Evolutionary conservation across 2,329 filamentous ascomycete genomes (phyloP).

Genomic region (Ceratocystis harringtonii): DNA sequence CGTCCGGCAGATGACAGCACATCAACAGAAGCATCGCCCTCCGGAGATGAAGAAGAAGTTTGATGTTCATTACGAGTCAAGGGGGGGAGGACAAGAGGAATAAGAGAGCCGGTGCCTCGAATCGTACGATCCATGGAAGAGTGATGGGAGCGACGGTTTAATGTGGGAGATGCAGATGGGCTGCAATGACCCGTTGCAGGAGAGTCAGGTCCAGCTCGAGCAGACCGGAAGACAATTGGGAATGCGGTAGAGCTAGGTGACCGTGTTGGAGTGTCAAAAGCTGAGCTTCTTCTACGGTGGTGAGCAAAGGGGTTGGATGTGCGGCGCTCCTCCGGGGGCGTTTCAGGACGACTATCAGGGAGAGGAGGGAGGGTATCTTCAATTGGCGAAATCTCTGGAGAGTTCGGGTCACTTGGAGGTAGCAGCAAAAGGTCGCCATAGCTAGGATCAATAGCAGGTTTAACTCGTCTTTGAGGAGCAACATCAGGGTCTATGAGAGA

Average conservation of each 20-base stretch:
- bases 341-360: conserved; percentile 45
- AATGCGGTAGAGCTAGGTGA: conserved; percentile 44
- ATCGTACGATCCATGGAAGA: conserved; percentile 25
- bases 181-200: conserved; percentile 21
- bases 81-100: conserved; percentile 24
- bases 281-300: conserved; percentile 5
- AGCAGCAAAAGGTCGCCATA: conserved; percentile 50
- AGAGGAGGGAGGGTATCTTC: conserved; percentile 32
- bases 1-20: neutral
- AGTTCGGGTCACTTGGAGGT: conserved; percentile 43
- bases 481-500: conserved; percentile 1
- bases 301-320: neutral
- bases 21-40: neutral
- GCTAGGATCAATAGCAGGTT: conserved; percentile 50
- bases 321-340: conserved; percentile 24
- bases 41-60: conserved; percentile 3
- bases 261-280: conserved; percentile 19
- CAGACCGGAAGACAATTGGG: conserved; percentile 39
- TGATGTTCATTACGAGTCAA: conserved; percentile 22
- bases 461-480: conserved; percentile 42
- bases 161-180: conserved; percentile 7
- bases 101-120: conserved; percentile 10
- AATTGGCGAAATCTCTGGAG: conserved; percentile 26
- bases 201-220: conserved; percentile 31
- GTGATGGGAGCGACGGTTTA: conserved; percentile 23